phyloP scores from a whole-genome alignment of 148 eudicot species.

The Bassia scoparia region DNA sequence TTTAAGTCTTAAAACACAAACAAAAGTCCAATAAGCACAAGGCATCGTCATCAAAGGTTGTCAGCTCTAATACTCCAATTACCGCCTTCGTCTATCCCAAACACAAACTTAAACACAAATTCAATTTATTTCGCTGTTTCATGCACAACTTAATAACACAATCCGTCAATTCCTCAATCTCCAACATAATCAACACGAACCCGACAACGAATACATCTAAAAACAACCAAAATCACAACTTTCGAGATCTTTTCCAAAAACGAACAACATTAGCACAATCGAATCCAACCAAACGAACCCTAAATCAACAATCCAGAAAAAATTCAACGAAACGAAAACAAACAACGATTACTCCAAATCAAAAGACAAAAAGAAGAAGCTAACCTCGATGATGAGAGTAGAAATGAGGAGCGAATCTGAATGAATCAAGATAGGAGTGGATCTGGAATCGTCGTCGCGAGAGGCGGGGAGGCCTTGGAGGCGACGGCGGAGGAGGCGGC shows the following conservation, averaged over 20 bases:
- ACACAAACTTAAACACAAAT: neutral
- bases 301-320: neutral
- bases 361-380: slow-evolving; percentile 5
- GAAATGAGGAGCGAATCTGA: slow-evolving; percentile 26
- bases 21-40: neutral
- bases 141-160: neutral
- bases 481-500: slow-evolving; percentile 26
- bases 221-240: slow-evolving; percentile 1
- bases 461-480: slow-evolving; percentile 17
- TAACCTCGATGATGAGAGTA: slow-evolving; percentile 33
- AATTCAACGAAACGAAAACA: neutral
- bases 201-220: neutral
- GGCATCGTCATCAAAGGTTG: neutral
- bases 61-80: neutral
- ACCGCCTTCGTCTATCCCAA: neutral
- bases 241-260: neutral
- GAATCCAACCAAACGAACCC: slow-evolving; percentile 14
- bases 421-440: slow-evolving; percentile 11
- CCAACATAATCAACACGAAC: neutral
- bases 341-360: too few species aligned
- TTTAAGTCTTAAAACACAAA: too few species aligned
- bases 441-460: slow-evolving; percentile 26
- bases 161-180: neutral
- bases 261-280: neutral
- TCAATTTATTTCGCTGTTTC: neutral